Evolutionary conservation across 345 rosid genomes (phyloP).

Genomic region (Gossypium arboreum): DNA sequence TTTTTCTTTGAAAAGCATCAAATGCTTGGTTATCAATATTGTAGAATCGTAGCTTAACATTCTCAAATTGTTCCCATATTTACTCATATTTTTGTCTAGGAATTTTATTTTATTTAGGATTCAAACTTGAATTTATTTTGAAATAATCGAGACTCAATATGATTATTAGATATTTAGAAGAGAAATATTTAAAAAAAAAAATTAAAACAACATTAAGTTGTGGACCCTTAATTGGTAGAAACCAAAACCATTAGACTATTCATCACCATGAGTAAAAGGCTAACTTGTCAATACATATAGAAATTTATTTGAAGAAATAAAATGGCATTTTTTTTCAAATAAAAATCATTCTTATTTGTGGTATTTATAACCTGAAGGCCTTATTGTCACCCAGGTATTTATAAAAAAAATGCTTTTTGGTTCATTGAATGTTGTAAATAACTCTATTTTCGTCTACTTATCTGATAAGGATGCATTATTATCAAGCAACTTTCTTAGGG

Average conservation of each 20-base stretch:
- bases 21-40: background rate
- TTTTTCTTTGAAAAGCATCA: background rate
- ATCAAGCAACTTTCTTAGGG: conserved; percentile 42
- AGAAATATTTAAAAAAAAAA: too few relatives aligned
- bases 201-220: too few relatives aligned
- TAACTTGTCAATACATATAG: background rate
- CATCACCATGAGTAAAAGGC: background rate
- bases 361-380: background rate
- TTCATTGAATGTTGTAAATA: conserved; percentile 77
- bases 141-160: too few relatives aligned
- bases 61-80: background rate
- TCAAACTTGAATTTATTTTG: too few relatives aligned
- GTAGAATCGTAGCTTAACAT: background rate
- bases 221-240: background rate
- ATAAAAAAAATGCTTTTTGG: background rate
- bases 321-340: background rate
- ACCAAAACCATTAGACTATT: background rate
- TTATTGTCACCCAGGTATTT: background rate
- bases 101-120: too few relatives aligned
- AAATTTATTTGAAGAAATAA: background rate
- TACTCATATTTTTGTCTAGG: background rate
- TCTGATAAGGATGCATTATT: conserved; percentile 64
- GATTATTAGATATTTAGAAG: too few relatives aligned
- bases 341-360: background rate
- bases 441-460: conserved; percentile 78